phyloP scores from a whole-genome alignment of 73 alveolate species.

The Blepharisma stoltei region DNA sequence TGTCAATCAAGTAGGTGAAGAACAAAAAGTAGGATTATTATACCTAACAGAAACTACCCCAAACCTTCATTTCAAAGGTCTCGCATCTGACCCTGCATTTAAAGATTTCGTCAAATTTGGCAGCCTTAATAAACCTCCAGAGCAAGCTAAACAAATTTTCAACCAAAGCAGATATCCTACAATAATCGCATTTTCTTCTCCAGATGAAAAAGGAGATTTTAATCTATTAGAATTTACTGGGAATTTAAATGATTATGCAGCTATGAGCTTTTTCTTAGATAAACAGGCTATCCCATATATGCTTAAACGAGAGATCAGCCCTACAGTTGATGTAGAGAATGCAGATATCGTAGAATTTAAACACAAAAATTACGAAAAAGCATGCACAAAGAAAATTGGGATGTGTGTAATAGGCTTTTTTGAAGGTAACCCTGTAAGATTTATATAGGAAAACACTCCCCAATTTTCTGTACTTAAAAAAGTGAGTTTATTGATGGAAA shows the following conservation, averaged over 20 bases:
- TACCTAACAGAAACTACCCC: not conserved
- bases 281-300: not conserved
- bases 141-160: not conserved
- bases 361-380: not conserved
- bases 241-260: not conserved
- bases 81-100: not conserved
- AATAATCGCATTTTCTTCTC: not conserved
- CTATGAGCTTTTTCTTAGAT: not conserved
- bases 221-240: not conserved
- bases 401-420: not conserved
- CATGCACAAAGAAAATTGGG: not conserved
- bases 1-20: not conserved
- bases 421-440: not conserved
- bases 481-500: not conserved
- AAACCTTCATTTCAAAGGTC: not conserved
- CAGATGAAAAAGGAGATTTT: not conserved
- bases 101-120: not conserved
- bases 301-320: not conserved
- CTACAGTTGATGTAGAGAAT: not conserved
- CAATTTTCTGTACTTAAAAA: not conserved
- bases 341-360: not conserved
- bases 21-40: not conserved
- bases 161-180: not conserved
- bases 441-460: not conserved
- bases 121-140: conserved; percentile 3